These are phyloP conservation scores for Cadophora sp. DNA, from an alignment of 2,329 filamentous ascomycete species.

Conservation along the genomic window DNA sequence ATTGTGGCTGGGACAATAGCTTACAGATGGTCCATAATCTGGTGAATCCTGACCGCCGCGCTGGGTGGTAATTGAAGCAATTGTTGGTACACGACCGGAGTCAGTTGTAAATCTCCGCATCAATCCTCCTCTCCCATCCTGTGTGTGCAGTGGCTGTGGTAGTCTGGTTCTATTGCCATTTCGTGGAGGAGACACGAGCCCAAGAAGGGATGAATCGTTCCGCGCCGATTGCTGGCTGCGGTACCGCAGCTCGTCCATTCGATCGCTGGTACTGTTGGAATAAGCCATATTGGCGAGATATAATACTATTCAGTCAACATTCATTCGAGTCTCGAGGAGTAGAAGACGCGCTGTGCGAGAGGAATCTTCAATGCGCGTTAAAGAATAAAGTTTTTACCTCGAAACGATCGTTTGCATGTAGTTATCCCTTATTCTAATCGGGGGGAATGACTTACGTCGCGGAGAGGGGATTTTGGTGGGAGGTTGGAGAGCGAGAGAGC, in stretches of 20 bases:
- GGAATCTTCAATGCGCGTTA: constrained; percentile 17
- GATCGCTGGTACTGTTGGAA: constrained; percentile 65
- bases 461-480: too few relatives aligned
- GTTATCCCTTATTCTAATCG: too few relatives aligned
- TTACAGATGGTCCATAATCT: constrained; percentile 46
- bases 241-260: constrained; percentile 83
- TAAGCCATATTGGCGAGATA: constrained; percentile 63
- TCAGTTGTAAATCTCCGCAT: constrained; percentile 95
- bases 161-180: constrained; percentile 71
- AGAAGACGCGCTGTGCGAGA: constrained; percentile 27
- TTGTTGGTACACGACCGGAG: constrained; percentile 79
- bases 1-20: constrained; percentile 32
- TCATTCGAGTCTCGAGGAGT: constrained; percentile 16
- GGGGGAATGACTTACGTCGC: too few relatives aligned
- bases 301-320: constrained; percentile 40
- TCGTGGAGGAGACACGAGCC: constrained; percentile 76
- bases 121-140: constrained; percentile 78
- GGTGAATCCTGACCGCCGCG: constrained; percentile 40
- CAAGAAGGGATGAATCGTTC: constrained; percentile 77
- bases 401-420: too few relatives aligned
- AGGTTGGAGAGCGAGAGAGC: too few relatives aligned
- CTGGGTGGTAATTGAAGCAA: constrained; percentile 54
- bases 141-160: constrained; percentile 60
- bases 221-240: constrained; percentile 78
- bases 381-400: too few relatives aligned